These are phyloP conservation scores for Aspergillus pseudoglaucus DNA, from an alignment of 2,329 filamentous ascomycete genomes.

Conservation along the genomic window DNA sequence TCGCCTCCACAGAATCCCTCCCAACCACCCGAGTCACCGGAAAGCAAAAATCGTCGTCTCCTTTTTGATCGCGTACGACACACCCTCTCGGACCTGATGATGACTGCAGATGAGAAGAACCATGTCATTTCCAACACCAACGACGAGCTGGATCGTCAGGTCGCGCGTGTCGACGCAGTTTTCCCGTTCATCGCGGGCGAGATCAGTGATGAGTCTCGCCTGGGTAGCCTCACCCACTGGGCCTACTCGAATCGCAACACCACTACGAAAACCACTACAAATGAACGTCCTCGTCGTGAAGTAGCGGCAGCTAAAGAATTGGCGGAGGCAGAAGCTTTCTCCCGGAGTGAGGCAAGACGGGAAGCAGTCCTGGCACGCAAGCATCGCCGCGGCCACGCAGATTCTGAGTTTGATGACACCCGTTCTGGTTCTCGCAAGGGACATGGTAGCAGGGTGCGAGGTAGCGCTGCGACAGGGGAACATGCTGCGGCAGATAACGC, in stretches of 20 bases:
- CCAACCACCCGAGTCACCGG: conserved; percentile 26
- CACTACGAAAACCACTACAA: conserved; percentile 48
- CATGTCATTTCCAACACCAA: conserved; percentile 91
- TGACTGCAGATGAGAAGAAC: conserved; percentile 94
- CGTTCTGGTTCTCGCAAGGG: conserved; percentile 50
- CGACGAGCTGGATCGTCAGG: conserved; percentile 77
- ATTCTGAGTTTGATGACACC: conserved; percentile 72
- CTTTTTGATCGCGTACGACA: conserved; percentile 72
- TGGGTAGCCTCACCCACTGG: conserved; percentile 90
- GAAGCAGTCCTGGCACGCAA: conserved; percentile 74
- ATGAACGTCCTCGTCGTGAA: conserved; percentile 71
- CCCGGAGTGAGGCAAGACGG: conserved; percentile 75
- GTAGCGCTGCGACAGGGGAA: conserved; percentile 14
- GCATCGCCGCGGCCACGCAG: conserved; percentile 63
- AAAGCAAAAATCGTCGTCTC: conserved; percentile 48
- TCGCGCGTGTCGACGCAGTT: conserved; percentile 76
- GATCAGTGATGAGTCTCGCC: conserved; percentile 89
- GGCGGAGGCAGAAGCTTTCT: conserved; percentile 71
- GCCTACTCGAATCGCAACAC: conserved; percentile 76
- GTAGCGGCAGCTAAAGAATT: conserved; percentile 63
- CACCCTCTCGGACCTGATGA: conserved; percentile 75
- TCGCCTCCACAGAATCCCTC: conserved; percentile 17
- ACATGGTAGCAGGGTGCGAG: conserved; percentile 45
- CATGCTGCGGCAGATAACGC: conserved; percentile 3
- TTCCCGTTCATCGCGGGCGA: conserved; percentile 82